Percentiles rank a stretch among this genome's conserved stretches.
phyloP scores from a whole-genome alignment of 805 yeast genomes.

The Schwanniomyces pseudopolymorphus region DNA sequence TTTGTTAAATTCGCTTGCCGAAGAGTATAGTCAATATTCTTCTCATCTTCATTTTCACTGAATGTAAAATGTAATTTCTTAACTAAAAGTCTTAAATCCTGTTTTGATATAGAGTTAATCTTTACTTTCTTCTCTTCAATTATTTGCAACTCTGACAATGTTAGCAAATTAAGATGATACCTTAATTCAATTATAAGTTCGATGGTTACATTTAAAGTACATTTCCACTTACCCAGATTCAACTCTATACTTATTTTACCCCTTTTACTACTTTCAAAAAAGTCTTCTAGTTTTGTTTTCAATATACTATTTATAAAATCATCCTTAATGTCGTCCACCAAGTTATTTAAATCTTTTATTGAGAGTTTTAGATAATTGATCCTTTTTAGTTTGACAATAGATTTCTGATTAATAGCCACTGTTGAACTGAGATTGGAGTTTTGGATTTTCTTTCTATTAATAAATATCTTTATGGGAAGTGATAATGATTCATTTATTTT shows the following conservation, averaged over 20 bases:
- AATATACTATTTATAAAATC: constrained; percentile 7
- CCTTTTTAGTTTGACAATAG: constrained; percentile 20
- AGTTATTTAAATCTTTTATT: constrained; percentile 18
- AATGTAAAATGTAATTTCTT: constrained; percentile 7
- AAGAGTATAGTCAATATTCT: constrained; percentile 13
- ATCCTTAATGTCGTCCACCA: constrained; percentile 14
- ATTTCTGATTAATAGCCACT: constrained; percentile 23
- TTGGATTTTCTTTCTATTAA: constrained; percentile 19
- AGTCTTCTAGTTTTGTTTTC: constrained; percentile 2
- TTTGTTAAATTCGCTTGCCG: constrained; percentile 13
- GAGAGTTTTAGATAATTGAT: constrained; percentile 23
- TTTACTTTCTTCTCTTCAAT: constrained; percentile 10
- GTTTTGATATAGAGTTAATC: constrained; percentile 1
- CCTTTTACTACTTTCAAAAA: constrained; percentile 2
- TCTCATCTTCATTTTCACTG: constrained; percentile 13
- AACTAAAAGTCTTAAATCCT: constrained; percentile 8
- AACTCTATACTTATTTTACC: constrained; percentile 7
- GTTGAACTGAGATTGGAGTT: constrained; percentile 10
- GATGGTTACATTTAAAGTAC: constrained; percentile 18
- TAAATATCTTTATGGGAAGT: constrained; percentile 20
- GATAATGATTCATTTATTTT: constrained; percentile 12
- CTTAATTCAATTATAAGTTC: constrained; percentile 18
- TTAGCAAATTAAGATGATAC: constrained; percentile 9
- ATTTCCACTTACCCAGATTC: constrained; percentile 18
- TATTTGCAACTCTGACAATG: constrained; percentile 10